Evolutionary conservation across 2,329 filamentous ascomycete genomes (phyloP).

Genomic region (Colletotrichum sp.): DNA sequence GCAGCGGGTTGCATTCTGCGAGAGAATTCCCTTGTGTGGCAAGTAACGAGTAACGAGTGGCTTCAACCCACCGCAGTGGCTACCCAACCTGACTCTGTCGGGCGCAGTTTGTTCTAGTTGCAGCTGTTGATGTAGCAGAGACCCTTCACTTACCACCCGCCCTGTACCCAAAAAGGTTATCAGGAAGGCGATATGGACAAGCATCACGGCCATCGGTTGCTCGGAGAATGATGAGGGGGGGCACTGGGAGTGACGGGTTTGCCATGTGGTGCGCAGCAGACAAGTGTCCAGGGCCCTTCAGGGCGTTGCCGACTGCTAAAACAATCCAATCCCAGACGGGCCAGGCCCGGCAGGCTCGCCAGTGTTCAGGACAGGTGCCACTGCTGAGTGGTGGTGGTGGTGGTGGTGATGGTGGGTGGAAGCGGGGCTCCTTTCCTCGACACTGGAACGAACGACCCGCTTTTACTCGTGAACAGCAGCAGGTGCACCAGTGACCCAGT

Average conservation of each 20-base stretch:
- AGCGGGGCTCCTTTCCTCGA: no score
- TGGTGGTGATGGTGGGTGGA: neutral
- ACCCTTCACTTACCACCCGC: constrained; percentile 10
- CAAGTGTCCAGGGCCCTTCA: neutral
- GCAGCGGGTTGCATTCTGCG: neutral
- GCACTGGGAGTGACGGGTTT: neutral
- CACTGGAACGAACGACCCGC: neutral
- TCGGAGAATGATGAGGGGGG: neutral
- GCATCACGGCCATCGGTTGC: constrained; percentile 21
- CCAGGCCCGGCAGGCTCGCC: neutral
- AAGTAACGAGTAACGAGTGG: neutral
- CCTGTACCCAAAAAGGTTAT: constrained; percentile 23
- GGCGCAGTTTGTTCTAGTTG: neutral
- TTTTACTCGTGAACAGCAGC: no score
- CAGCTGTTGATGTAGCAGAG: neutral
- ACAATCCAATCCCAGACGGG: neutral
- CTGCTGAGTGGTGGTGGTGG: no score
- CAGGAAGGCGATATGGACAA: constrained; percentile 25
- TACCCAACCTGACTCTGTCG: neutral
- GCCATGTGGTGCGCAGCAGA: neutral
- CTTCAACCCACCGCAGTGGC: constrained; percentile 1
- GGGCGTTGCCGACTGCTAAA: neutral
- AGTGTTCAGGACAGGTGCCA: neutral
- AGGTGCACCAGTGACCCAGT: no score
- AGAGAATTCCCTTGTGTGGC: neutral